These are phyloP conservation scores for Rhamnella rubrinervis DNA, from an alignment of 331 rosid species.

Conservation along the genomic window DNA sequence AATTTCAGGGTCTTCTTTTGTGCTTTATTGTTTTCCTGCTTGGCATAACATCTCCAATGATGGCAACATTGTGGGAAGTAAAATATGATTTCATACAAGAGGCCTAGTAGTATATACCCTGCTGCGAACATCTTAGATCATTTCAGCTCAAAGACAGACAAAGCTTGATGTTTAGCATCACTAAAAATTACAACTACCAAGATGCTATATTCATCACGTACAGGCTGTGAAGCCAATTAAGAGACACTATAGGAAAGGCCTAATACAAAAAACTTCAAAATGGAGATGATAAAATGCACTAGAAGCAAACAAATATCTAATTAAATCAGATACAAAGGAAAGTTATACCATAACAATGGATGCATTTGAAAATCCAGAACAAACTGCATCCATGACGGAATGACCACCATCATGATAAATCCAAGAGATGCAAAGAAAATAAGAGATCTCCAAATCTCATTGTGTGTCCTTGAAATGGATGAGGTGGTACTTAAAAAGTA, in stretches of 20 bases:
- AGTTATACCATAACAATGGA: constrained; percentile 69
- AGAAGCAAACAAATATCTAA: constrained; percentile 24
- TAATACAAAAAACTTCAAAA: background rate
- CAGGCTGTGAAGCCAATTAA: background rate
- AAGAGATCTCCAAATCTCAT: constrained; percentile 56
- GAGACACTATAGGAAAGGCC: constrained; percentile 10
- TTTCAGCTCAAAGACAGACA: background rate
- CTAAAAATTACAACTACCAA: background rate
- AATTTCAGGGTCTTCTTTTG: no score
- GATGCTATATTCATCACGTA: background rate
- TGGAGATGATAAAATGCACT: constrained; percentile 4
- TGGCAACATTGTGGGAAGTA: no score
- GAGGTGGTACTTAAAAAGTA: constrained; percentile 38
- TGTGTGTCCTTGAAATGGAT: constrained; percentile 49
- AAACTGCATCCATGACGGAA: constrained; percentile 86
- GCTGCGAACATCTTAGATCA: background rate
- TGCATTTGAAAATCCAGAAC: constrained; percentile 74
- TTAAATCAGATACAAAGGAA: constrained; percentile 18
- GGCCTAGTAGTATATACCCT: background rate
- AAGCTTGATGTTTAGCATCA: background rate
- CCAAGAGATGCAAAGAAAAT: constrained; percentile 60
- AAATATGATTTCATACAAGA: no score
- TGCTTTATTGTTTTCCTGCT: no score
- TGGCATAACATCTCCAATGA: no score
- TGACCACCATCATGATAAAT: constrained; percentile 56